Evolutionary conservation across 306 rosid species (phyloP).

Genomic region (Canavalia ensiformis): DNA sequence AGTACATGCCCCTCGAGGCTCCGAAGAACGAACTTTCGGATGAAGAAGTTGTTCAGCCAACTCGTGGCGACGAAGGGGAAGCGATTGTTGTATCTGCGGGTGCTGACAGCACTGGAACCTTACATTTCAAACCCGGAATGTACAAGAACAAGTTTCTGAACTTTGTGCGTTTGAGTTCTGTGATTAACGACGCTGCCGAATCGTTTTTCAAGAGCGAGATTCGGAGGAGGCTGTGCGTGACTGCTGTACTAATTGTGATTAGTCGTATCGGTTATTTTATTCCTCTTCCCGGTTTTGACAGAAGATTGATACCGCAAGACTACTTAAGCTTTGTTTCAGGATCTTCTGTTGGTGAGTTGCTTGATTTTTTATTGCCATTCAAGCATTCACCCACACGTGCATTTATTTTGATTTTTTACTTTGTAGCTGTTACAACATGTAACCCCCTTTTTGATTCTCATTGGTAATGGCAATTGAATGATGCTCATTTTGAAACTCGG

Average conservation of each 20-base stretch:
- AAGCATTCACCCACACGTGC: not conserved
- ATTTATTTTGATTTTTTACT: conserved; percentile 1
- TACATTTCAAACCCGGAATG: conserved; percentile 49
- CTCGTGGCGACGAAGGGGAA: conserved; percentile 38
- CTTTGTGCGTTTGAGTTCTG: conserved; percentile 79
- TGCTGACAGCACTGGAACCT: not conserved
- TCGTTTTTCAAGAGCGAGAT: conserved; percentile 96
- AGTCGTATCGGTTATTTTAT: conserved; percentile 96
- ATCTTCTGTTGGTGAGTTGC: conserved; percentile 80
- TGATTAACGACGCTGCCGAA: conserved; percentile 82
- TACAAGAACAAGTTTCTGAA: conserved; percentile 77
- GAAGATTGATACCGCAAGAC: conserved; percentile 95
- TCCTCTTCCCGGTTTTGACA: conserved; percentile 96
- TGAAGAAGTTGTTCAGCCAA: conserved; percentile 50
- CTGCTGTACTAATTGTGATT: conserved; percentile 78
- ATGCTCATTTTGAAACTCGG: not conserved
- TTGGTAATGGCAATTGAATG: not conserved
- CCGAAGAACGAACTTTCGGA: conserved; percentile 49
- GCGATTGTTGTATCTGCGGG: conserved; percentile 40
- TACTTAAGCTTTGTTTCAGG: conserved; percentile 94
- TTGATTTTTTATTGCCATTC: not conserved
- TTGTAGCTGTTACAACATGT: not conserved
- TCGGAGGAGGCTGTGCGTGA: conserved; percentile 85
- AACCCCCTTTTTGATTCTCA: conserved; percentile 22
- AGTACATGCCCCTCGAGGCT: conserved; percentile 58